phyloP scores from a whole-genome alignment of 2,329 filamentous ascomycete species.

The Chalaropsis ovoidea region DNA sequence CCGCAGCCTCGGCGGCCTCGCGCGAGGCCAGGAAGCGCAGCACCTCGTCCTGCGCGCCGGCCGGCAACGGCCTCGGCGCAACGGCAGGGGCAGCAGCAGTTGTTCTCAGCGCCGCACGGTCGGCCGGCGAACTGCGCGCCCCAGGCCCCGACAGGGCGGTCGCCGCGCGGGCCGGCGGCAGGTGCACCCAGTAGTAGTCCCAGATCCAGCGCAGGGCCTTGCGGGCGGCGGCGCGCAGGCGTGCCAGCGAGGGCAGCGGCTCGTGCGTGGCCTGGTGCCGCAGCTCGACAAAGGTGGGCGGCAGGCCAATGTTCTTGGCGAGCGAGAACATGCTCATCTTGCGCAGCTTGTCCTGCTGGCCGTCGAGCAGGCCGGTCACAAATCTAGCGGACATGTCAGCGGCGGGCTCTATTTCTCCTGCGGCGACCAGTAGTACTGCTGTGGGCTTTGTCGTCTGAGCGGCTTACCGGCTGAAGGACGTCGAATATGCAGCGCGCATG shows the following conservation, averaged over 20 bases:
- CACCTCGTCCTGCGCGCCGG: conserved; percentile 16
- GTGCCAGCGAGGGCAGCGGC: conserved; percentile 64
- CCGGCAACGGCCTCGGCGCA: neutral
- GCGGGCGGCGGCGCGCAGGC: conserved; percentile 58
- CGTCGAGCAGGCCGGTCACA: conserved; percentile 69
- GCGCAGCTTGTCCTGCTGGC: conserved; percentile 55
- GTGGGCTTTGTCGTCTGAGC: conserved; percentile 29
- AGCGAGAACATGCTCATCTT: conserved; percentile 65
- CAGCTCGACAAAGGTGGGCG: conserved; percentile 74
- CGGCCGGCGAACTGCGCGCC: neutral
- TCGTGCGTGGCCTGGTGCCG: conserved; percentile 87
- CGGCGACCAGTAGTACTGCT: neutral
- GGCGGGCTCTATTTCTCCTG: neutral
- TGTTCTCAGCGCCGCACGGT: neutral
- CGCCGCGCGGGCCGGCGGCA: conserved; percentile 31
- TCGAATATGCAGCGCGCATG: conserved; percentile 58
- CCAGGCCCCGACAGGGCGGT: neutral
- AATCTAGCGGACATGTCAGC: conserved; percentile 43
- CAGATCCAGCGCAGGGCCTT: conserved; percentile 77
- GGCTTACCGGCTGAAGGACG: conserved; percentile 61
- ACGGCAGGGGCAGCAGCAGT: too few relatives aligned
- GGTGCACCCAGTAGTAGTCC: conserved; percentile 69
- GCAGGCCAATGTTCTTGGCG: conserved; percentile 57
- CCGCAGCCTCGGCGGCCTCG: conserved; percentile 28
- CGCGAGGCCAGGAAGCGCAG: conserved; percentile 10